These are phyloP conservation scores for Penicillium sp. DNA, from an alignment of 2,329 filamentous ascomycete species.

Conservation along the genomic window DNA sequence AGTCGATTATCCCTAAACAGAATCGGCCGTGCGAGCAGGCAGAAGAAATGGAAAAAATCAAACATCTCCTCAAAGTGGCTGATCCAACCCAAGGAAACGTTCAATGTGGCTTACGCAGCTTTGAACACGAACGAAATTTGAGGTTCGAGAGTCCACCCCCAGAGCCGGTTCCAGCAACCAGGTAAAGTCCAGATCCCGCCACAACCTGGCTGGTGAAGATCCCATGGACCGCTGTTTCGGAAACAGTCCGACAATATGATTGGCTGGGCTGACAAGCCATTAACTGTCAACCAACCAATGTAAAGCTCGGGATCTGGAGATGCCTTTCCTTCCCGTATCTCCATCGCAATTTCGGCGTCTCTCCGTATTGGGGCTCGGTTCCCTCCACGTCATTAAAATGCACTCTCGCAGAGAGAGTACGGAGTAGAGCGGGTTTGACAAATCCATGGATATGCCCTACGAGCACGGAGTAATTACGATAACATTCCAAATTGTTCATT, in stretches of 20 bases:
- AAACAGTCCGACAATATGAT: not conserved
- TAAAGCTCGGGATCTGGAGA: not conserved
- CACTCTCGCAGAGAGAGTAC: too few species aligned
- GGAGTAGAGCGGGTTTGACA: too few species aligned
- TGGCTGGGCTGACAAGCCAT: conserved; percentile 6
- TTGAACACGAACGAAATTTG: not conserved
- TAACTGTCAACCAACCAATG: not conserved
- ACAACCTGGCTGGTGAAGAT: not conserved
- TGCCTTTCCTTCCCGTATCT: not conserved
- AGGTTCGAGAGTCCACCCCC: conserved; percentile 6
- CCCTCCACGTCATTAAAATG: too few species aligned
- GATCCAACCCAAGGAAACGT: not conserved
- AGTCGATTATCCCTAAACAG: not conserved
- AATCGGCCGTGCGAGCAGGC: not conserved
- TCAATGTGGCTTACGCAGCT: not conserved
- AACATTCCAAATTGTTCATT: too few species aligned
- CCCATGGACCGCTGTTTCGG: conserved; percentile 2
- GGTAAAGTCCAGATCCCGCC: conserved; percentile 13
- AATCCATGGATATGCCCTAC: too few species aligned
- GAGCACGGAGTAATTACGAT: too few species aligned
- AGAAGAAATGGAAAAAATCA: not conserved
- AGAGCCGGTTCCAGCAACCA: conserved; percentile 20
- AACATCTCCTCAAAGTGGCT: not conserved
- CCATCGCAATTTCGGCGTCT: not conserved
- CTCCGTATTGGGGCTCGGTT: not conserved